Conservation (phyloP, 306 rosid species). For the Cucurbita pepo region DNA sequence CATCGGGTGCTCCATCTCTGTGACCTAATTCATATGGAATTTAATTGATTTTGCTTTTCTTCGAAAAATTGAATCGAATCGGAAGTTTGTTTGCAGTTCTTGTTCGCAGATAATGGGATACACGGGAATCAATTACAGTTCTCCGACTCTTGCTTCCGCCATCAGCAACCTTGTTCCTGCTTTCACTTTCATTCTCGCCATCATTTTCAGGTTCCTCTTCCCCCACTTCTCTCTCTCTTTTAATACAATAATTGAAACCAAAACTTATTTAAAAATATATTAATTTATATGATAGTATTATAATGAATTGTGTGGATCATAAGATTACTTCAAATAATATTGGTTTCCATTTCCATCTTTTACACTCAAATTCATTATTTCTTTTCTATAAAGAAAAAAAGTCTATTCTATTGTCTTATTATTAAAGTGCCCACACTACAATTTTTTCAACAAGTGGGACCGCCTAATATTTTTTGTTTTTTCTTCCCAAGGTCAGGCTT, state of each 20-base stretch:
- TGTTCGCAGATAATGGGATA: slow-evolving; percentile 83
- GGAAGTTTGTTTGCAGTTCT: slow-evolving; percentile 19
- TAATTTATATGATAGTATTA: no score
- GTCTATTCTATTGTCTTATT: no score
- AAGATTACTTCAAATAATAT: no score
- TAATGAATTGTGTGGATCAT: no score
- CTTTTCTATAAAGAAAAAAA: no score
- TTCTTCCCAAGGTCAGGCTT: neutral
- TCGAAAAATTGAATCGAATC: neutral
- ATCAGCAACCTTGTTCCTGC: slow-evolving; percentile 96
- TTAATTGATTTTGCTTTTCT: neutral
- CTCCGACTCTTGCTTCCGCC: slow-evolving; percentile 86
- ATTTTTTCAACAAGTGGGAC: no score
- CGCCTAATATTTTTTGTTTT: neutral
- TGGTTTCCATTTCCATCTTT: no score
- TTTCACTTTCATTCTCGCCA: slow-evolving; percentile 81
- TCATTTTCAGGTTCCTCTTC: slow-evolving; percentile 57
- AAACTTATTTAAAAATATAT: no score
- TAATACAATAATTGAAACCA: no score
- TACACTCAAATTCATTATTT: no score
- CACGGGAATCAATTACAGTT: slow-evolving; percentile 68
- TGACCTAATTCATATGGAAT: neutral
- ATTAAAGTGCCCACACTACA: no score
- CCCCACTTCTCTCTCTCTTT: no score
- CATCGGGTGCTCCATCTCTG: slow-evolving; percentile 33